These are phyloP conservation scores for Lasiosphaeria ovina DNA, from an alignment of 495 filamentous ascomycete genomes.

Conservation along the genomic window DNA sequence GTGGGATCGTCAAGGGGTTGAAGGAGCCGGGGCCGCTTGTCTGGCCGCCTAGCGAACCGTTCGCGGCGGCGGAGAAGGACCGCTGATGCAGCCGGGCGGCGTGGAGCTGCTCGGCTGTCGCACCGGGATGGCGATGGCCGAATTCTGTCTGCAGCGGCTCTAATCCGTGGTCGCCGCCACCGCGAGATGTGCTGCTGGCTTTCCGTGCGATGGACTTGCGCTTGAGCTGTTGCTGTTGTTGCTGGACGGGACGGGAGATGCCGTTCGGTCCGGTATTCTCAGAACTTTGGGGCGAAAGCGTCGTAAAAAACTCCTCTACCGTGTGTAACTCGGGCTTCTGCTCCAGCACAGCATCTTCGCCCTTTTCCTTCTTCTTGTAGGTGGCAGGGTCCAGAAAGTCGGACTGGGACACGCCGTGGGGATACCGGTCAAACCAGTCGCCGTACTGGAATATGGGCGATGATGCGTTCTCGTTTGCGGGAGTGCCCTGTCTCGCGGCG, in stretches of 20 bases:
- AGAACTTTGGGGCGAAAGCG: conserved; percentile 61
- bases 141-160: conserved; percentile 45
- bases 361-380: conserved; percentile 66
- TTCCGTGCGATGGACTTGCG: conserved; percentile 46
- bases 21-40: conserved; percentile 39
- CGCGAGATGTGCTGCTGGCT: conserved; percentile 36
- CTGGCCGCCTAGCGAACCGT: conserved; percentile 30
- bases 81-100: conserved; percentile 39
- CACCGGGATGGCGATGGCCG: conserved; percentile 28
- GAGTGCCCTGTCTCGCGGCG: conserved; percentile 56
- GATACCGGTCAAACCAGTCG: conserved; percentile 96
- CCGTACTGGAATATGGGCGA: conserved; percentile 89
- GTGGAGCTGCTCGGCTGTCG: conserved; percentile 30
- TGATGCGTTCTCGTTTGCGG: conserved; percentile 49
- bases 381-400: conserved; percentile 78
- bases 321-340: conserved; percentile 87
- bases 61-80: conserved; percentile 32
- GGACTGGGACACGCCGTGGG: conserved; percentile 79
- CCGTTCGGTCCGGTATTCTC: conserved; percentile 32
- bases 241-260: conserved; percentile 25
- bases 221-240: conserved; percentile 35
- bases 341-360: conserved; percentile 76
- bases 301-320: conserved; percentile 92
- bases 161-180: conserved; percentile 36
- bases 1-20: conserved; percentile 39